Evolutionary conservation across 2,329 filamentous ascomycete genomes (phyloP).

Genomic region (Stenocarpella maydis): DNA sequence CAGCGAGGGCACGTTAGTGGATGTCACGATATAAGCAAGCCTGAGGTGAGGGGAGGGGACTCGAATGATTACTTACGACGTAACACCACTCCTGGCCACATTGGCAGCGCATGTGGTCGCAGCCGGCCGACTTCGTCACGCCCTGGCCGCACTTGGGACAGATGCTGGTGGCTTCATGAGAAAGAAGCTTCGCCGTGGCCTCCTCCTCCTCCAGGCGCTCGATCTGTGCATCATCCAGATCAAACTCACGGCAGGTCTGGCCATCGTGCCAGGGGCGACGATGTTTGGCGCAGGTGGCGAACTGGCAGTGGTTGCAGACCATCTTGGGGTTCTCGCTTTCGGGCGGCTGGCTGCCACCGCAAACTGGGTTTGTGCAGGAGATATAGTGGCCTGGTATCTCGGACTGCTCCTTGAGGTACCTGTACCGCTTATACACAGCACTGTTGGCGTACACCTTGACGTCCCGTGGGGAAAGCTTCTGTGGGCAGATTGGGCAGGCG

Average conservation of each 20-base stretch:
- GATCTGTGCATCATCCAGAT: slow-evolving; percentile 30
- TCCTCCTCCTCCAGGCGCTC: slow-evolving; percentile 35
- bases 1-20: not conserved
- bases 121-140: slow-evolving; percentile 32
- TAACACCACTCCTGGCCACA: slow-evolving; percentile 34
- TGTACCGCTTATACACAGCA: slow-evolving; percentile 27
- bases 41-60: not conserved
- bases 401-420: slow-evolving; percentile 31
- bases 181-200: slow-evolving; percentile 32
- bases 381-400: slow-evolving; percentile 34
- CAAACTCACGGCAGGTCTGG: slow-evolving; percentile 31
- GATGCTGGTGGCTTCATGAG: slow-evolving; percentile 27
- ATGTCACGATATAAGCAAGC: accelerated
- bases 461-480: slow-evolving; percentile 17
- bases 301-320: slow-evolving; percentile 30
- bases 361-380: slow-evolving; percentile 31
- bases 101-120: slow-evolving; percentile 33
- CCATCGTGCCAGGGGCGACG: slow-evolving; percentile 32
- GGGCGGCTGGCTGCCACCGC: slow-evolving; percentile 31
- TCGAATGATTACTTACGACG: slow-evolving; percentile 8
- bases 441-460: slow-evolving; percentile 25
- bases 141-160: slow-evolving; percentile 34
- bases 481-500: slow-evolving; percentile 33
- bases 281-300: slow-evolving; percentile 32
- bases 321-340: slow-evolving; percentile 22